Conservation (phyloP, 2,329 filamentous ascomycete species). For the Calonectria hawksworthii region DNA sequence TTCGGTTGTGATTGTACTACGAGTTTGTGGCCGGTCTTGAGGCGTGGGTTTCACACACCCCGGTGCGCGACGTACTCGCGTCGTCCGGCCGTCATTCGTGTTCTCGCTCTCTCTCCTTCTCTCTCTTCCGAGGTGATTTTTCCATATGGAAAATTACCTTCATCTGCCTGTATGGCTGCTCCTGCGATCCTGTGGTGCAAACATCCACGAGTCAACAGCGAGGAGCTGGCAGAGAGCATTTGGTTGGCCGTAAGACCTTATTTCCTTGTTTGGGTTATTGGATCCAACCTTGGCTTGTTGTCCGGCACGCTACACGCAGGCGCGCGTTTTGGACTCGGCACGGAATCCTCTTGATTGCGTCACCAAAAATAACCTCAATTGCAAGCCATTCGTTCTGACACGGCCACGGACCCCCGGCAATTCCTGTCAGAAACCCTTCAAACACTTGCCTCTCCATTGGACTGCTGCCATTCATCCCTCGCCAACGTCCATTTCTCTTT, state of each 20-base stretch:
- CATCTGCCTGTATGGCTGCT: slow-evolving; percentile 12
- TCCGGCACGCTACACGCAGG: background rate
- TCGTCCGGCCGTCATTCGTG: slow-evolving; percentile 27
- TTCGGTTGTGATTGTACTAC: background rate
- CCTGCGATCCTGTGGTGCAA: slow-evolving; percentile 7
- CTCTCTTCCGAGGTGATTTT: slow-evolving; percentile 10
- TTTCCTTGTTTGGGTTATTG: background rate
- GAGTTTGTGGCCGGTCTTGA: background rate
- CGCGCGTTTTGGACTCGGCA: background rate
- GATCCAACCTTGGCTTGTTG: slow-evolving; percentile 3
- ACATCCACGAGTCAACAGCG: background rate
- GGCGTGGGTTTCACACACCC: background rate
- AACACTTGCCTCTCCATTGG: slow-evolving; percentile 4
- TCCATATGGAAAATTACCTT: background rate
- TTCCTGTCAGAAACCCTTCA: background rate
- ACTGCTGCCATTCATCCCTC: slow-evolving; percentile 11
- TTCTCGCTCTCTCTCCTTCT: slow-evolving; percentile 18
- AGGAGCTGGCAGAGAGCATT: background rate
- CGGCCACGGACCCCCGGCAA: background rate
- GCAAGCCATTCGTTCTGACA: background rate
- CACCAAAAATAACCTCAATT: background rate
- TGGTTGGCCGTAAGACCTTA: background rate
- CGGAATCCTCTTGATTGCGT: background rate
- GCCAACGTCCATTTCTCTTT: slow-evolving; percentile 1
- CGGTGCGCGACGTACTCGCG: slow-evolving; percentile 20